Percentiles rank a stretch among this genome's conserved stretches.
These are phyloP conservation scores for Aspergillus proliferans DNA, from an alignment of 2,329 filamentous ascomycete species.

Conservation along the genomic window DNA sequence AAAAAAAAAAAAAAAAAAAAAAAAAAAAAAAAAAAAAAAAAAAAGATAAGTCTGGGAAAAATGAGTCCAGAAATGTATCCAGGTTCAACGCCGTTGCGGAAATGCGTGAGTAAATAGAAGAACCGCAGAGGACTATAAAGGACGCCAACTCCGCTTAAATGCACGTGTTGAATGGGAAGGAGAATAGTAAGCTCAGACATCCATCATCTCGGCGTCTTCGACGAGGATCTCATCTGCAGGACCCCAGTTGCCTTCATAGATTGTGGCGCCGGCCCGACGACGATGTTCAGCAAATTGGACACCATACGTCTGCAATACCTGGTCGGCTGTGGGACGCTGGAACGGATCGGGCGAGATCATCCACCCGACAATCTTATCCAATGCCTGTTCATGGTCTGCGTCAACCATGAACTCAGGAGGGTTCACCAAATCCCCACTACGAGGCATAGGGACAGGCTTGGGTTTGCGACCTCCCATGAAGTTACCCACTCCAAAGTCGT, in stretches of 20 bases:
- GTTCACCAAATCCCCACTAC: conserved; percentile 54
- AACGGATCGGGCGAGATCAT: conserved; percentile 76
- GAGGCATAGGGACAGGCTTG: conserved; percentile 26
- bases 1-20: neutral
- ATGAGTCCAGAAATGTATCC: conserved; percentile 8
- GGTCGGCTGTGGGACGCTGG: conserved; percentile 65
- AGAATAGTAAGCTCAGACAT: conserved; percentile 40
- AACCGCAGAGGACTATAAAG: conserved; percentile 8
- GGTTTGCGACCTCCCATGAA: conserved; percentile 23
- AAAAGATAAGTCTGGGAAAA: neutral
- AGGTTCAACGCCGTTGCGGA: conserved; percentile 11
- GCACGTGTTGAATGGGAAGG: conserved; percentile 19
- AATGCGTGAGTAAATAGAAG: conserved; percentile 18
- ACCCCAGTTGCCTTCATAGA: conserved; percentile 95
- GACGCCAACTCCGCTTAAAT: conserved; percentile 28
- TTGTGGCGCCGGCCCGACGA: conserved; percentile 79
- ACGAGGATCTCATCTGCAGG: conserved; percentile 61
- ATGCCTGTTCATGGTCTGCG: conserved; percentile 61
- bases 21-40: neutral
- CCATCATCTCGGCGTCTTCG: conserved; percentile 58
- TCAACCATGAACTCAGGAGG: conserved; percentile 90
- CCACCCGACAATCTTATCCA: conserved; percentile 77
- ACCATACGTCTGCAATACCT: conserved; percentile 67
- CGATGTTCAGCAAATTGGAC: conserved; percentile 73
- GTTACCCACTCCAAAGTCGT: conserved; percentile 36